These are phyloP conservation scores for Oehlia diaphana DNA, from an alignment of 192 early-diverging fungal genomes.

Conservation along the genomic window DNA sequence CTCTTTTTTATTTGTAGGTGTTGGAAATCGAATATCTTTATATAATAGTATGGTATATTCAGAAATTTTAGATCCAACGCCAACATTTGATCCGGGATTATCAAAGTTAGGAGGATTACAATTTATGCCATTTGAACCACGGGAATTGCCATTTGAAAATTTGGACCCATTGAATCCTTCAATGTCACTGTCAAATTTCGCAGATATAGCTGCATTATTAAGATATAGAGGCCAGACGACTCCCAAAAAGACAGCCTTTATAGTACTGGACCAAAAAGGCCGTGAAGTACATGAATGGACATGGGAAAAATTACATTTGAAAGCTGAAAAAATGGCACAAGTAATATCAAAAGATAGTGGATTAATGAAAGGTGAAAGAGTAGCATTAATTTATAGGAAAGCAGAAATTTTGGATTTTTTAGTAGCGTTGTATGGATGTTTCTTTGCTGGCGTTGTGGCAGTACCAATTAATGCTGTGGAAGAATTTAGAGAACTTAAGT, in stretches of 20 bases:
- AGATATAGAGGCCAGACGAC: slow-evolving; percentile 64
- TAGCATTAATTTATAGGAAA: slow-evolving; percentile 80
- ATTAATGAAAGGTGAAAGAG: slow-evolving; percentile 62
- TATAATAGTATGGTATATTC: slow-evolving; percentile 11
- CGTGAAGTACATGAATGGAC: slow-evolving; percentile 66
- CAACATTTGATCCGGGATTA: slow-evolving; percentile 30
- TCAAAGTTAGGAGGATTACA: slow-evolving; percentile 52
- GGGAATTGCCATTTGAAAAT: slow-evolving; percentile 44
- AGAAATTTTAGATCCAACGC: slow-evolving; percentile 33
- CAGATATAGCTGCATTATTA: slow-evolving; percentile 65
- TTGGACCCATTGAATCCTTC: slow-evolving; percentile 38
- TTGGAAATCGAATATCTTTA: not conserved
- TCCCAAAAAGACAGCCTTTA: slow-evolving; percentile 59
- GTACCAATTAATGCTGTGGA: slow-evolving; percentile 84
- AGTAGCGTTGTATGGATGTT: slow-evolving; percentile 79
- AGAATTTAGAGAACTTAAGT: slow-evolving; percentile 74
- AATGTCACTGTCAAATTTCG: slow-evolving; percentile 54
- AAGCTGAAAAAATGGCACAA: slow-evolving; percentile 72
- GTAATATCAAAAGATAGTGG: slow-evolving; percentile 63
- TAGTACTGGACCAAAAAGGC: slow-evolving; percentile 73
- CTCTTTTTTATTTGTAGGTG: not conserved
- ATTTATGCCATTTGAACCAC: slow-evolving; percentile 53
- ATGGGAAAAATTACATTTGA: slow-evolving; percentile 70
- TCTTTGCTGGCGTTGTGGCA: slow-evolving; percentile 77
- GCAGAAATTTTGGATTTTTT: slow-evolving; percentile 81